Base-by-base conservation (phyloP, 2,329 filamentous ascomycete genomes). In the Pseudogymnoascus sp. region DNA sequence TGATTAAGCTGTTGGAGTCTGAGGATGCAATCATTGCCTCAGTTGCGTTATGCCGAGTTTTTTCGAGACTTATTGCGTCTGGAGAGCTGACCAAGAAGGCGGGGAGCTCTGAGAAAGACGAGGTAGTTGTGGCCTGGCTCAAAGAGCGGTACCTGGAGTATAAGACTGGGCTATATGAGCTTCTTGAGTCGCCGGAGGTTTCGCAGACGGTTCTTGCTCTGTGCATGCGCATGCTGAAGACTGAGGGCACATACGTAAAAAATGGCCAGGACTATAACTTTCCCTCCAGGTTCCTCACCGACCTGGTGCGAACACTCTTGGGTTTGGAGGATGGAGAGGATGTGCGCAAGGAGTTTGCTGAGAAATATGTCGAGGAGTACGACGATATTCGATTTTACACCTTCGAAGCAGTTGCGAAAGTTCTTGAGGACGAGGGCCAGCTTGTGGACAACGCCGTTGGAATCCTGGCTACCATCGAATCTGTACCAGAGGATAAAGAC, bases 321-420 rank as follows among this genome's bases (percentile, higher is more conserved):
- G 77, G 80, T 31, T 79, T 84, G 4, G 78, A 80, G 28, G 79
- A 83, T 43, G 79, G 81, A 19, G 82, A 84, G 40, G 80, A 82
- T 37, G 79, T 88, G n/a, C 83, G 86, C 60, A 81, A 85, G 56
- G 87, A 91, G 62, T 97, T 93, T 67, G 80, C 89, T 26, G 84
- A 90, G 64, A 91, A 91, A 68, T 97, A 87, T 72, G 81, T 92
- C 60, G 87, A 90, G 72, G 82, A 88, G 73, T 92, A 88, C 72
- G 89, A 95, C 70, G 95, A 98, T 74, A 81, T 97, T 65, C 83
- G 91, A 67, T 96, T 88, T 74, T 91, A 89, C 74, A 91, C 91
- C 0, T 90, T 96, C 72, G 82, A 87, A 70, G 84, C 84, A 12
- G 79, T 96, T 68, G 84, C 84, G 88, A 91, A 83, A 69, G 86